Base-by-base conservation (phyloP, 164 flowering plant species). In the Euptelea pleiosperma region DNA sequence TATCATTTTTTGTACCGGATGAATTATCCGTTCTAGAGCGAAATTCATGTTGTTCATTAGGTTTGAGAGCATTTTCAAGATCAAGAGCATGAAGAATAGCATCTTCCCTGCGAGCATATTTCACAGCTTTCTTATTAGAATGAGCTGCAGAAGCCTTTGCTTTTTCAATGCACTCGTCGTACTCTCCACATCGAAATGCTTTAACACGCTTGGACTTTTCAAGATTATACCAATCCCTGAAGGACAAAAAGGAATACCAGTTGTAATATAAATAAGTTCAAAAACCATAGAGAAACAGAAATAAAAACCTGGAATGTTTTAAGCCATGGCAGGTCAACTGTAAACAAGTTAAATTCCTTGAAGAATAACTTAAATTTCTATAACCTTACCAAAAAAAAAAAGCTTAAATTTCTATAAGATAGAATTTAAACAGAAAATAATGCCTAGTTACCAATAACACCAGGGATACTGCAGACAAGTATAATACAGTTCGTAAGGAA, bases 201-300 rank as follows among this genome's bases (percentile, higher is more conserved):
- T 92, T 92, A 68, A 92, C 93, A 40, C 90, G 69, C 74, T 77
- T 89, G 19, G 98, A 84, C 47, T 82, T 89, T 62, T 89, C 88
- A 49, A 92, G 82, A 76, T 89, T 86, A 70, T 87, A 89, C 98
- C 98, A 89, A 62, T 89, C 98, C 70, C 98, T 91, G 75, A 47
- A 68, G 8, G 45, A 28, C 35, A 59, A 36, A 66, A 37, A 18
- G 24, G 3, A 24, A n/a, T 22, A 15, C 8, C 44, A 65, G 19
- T 8, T 8, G 33, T 12, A 37, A 49, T 3, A 8, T 19, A 1
- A 25, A 4, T 14, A 25, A 34, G n/a, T 5, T n/a, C n/a, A n/a
- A 60, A 15, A 24, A 52, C 6, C n/a, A 25, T 22, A 31, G 4
- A 26, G n/a, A 39, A 18, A 18, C 9, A 24, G 10, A 3, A 29